These are phyloP conservation scores for Beauveria sp. DNA, from an alignment of 2,329 filamentous ascomycete genomes.

Conservation along the genomic window DNA sequence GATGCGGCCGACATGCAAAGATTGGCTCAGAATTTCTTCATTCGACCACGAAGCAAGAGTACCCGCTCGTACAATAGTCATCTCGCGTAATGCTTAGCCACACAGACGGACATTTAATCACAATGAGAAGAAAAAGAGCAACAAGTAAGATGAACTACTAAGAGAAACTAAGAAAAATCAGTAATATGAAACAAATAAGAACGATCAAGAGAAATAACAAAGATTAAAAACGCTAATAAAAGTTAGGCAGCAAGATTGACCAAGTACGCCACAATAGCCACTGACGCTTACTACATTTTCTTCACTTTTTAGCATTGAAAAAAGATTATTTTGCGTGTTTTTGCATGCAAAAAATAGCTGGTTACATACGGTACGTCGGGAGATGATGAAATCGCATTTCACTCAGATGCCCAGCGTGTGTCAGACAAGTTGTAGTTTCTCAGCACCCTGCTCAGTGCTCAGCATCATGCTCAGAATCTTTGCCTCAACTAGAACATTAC, in stretches of 20 bases:
- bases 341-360: no score
- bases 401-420: no score
- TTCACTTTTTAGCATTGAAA: background rate
- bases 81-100: background rate
- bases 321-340: no score
- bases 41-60: background rate
- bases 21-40: background rate
- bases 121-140: no score
- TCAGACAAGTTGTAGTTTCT: background rate
- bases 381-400: background rate
- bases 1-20: background rate
- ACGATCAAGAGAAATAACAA: background rate
- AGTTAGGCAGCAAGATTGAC: background rate
- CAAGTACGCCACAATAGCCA: background rate
- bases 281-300: background rate
- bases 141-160: no score
- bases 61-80: background rate
- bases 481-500: background rate
- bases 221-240: background rate
- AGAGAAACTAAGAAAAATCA: no score
- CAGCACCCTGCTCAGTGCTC: background rate
- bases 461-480: background rate
- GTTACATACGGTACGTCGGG: no score
- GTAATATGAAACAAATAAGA: rapidly evolving
- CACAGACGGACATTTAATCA: rapidly evolving